Conservation (phyloP, 108 stramenopile genomes). For the Pseudonitzschia pungens region DNA sequence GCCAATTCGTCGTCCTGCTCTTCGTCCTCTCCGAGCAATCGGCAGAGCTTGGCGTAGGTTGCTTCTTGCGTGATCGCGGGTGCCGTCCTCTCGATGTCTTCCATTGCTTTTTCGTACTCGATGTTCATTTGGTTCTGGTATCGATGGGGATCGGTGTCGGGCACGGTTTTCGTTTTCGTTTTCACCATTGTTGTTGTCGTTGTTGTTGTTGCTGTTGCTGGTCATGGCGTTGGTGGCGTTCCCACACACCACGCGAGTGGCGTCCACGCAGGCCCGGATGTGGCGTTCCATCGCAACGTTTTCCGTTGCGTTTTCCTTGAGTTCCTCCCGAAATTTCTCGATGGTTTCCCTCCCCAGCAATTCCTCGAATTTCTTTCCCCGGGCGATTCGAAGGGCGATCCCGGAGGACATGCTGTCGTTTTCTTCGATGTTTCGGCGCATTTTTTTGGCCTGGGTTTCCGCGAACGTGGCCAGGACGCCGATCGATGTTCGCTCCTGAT, state of each 20-base stretch:
- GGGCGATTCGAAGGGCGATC: slow-evolving; percentile 40
- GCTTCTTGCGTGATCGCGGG: slow-evolving; percentile 20
- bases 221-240: neutral
- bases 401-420: slow-evolving; percentile 34
- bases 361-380: slow-evolving; percentile 41
- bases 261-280: slow-evolving; percentile 23
- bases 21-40: slow-evolving; percentile 25
- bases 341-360: slow-evolving; percentile 34
- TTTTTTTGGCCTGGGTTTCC: slow-evolving; percentile 34
- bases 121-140: neutral
- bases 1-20: slow-evolving; percentile 40
- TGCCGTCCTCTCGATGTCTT: slow-evolving; percentile 2
- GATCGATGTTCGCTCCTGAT: neutral
- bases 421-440: slow-evolving; percentile 30
- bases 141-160: neutral
- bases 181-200: no score
- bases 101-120: slow-evolving; percentile 22
- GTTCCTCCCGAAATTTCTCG: slow-evolving; percentile 35
- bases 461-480: neutral
- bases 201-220: no score
- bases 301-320: slow-evolving; percentile 48
- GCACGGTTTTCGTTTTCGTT: neutral
- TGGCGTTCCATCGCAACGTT: slow-evolving; percentile 45
- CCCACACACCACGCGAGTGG: neutral
- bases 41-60: slow-evolving; percentile 20